A percentile compares a stretch with the other conserved stretches of the same genome.
Evolutionary conservation across 495 filamentous ascomycete genomes (phyloP).

Genomic region (Talaromyces trachyspermus): DNA sequence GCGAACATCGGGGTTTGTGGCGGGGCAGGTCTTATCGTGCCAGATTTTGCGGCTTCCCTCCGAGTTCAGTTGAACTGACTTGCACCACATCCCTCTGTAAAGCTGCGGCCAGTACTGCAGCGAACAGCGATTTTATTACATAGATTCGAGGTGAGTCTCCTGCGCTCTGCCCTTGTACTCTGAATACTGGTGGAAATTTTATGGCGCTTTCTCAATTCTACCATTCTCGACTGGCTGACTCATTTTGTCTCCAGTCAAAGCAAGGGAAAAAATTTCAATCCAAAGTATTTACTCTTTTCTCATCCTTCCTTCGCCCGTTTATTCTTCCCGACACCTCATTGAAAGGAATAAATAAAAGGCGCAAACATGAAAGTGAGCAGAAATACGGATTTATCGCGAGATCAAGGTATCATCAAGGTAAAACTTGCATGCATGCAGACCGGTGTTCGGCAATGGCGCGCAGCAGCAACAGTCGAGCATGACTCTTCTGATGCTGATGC

Average conservation of each 20-base stretch:
- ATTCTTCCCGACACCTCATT: slow-evolving; percentile 19
- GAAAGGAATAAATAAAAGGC: slow-evolving; percentile 42
- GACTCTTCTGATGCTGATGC: too few species aligned
- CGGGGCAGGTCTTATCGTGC: too few species aligned
- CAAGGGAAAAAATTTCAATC: neutral
- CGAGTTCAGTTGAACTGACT: too few species aligned
- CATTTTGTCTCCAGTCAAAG: neutral
- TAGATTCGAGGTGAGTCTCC: too few species aligned
- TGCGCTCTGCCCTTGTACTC: too few species aligned
- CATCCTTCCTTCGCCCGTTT: slow-evolving; percentile 14
- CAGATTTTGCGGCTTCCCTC: too few species aligned
- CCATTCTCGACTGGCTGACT: slow-evolving; percentile 1
- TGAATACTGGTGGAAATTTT: neutral
- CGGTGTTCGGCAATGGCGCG: slow-evolving; percentile 33
- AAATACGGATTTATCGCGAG: slow-evolving; percentile 27
- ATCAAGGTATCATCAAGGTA: slow-evolving; percentile 47
- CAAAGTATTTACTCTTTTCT: neutral
- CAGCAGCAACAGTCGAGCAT: slow-evolving; percentile 1
- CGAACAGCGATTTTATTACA: too few species aligned
- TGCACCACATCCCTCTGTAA: too few species aligned
- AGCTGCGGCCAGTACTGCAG: too few species aligned
- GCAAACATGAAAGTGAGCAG: slow-evolving; percentile 8
- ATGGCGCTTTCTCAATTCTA: neutral
- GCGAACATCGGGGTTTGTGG: too few species aligned
- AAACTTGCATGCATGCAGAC: slow-evolving; percentile 38